phyloP scores from a whole-genome alignment of 768 basidiomycete species.

The Trametopsis cervina region DNA sequence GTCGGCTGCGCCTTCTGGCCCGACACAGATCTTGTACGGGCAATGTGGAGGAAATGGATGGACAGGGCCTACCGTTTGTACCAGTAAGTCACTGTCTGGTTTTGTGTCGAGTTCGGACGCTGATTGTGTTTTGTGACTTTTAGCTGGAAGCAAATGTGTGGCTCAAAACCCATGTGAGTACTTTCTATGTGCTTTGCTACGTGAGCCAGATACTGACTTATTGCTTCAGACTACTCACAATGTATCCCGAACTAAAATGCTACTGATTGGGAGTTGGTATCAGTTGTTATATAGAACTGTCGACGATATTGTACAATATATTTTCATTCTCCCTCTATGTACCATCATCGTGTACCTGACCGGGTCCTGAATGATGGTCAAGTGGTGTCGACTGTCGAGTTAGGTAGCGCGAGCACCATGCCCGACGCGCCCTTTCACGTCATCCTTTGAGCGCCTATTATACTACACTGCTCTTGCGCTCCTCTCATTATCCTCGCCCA shows the following conservation, averaged over 20 bases:
- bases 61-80: conserved; percentile 5
- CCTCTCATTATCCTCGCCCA: background rate
- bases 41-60: conserved; percentile 5
- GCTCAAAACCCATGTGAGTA: conserved; percentile 3
- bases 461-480: background rate
- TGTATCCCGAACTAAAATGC: background rate
- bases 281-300: background rate
- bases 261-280: background rate
- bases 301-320: background rate
- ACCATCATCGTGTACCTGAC: background rate
- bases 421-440: background rate
- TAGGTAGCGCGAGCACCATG: background rate
- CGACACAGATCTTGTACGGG: background rate
- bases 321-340: background rate
- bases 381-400: background rate
- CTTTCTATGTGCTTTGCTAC: background rate
- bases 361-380: background rate
- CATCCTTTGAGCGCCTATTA: background rate
- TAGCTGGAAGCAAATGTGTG: conserved; percentile 1
- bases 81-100: background rate
- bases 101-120: background rate
- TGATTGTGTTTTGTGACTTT: background rate
- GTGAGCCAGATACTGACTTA: background rate
- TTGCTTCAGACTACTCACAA: conserved; percentile 4
- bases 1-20: background rate